Percentiles rank a stretch among this genome's conserved stretches.
These are phyloP conservation scores for Hortiboletus campestris DNA, from an alignment of 768 basidiomycete genomes.

Conservation along the genomic window DNA sequence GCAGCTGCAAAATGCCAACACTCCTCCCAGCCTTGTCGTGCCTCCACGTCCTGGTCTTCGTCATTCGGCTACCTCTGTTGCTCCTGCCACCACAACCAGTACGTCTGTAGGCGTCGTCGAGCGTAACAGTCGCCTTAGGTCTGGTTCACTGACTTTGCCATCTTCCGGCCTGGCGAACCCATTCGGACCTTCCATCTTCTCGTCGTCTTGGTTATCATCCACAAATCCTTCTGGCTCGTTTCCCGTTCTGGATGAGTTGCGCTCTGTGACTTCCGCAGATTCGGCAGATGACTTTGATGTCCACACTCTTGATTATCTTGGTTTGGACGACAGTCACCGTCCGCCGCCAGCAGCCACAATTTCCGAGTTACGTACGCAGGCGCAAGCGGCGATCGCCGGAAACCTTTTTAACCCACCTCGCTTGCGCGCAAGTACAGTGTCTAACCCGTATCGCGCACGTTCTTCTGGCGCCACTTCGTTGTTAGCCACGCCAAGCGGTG, in stretches of 20 bases:
- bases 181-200: slow-evolving; percentile 87
- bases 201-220: slow-evolving; percentile 82
- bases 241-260: slow-evolving; percentile 73
- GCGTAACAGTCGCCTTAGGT: slow-evolving; percentile 81
- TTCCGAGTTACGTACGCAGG: slow-evolving; percentile 84
- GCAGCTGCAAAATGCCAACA: slow-evolving; percentile 36
- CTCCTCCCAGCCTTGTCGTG: slow-evolving; percentile 40
- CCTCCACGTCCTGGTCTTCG: slow-evolving; percentile 65
- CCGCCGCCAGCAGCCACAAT: slow-evolving; percentile 84
- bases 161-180: slow-evolving; percentile 75
- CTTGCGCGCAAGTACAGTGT: slow-evolving; percentile 87
- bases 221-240: slow-evolving; percentile 55
- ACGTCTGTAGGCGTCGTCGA: slow-evolving; percentile 40
- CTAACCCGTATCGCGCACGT: slow-evolving; percentile 81
- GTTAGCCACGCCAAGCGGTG: slow-evolving; percentile 57
- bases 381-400: slow-evolving; percentile 85
- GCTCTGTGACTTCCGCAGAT: slow-evolving; percentile 76
- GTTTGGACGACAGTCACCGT: slow-evolving; percentile 77
- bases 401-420: slow-evolving; percentile 79
- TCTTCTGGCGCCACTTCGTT: slow-evolving; percentile 59
- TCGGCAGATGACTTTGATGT: slow-evolving; percentile 87
- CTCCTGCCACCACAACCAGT: slow-evolving; percentile 48
- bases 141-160: slow-evolving; percentile 88
- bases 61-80: slow-evolving; percentile 70
- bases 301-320: slow-evolving; percentile 95